Base-by-base conservation (phyloP, 202 grass and related monocot species). In the Panicum virgatum region DNA sequence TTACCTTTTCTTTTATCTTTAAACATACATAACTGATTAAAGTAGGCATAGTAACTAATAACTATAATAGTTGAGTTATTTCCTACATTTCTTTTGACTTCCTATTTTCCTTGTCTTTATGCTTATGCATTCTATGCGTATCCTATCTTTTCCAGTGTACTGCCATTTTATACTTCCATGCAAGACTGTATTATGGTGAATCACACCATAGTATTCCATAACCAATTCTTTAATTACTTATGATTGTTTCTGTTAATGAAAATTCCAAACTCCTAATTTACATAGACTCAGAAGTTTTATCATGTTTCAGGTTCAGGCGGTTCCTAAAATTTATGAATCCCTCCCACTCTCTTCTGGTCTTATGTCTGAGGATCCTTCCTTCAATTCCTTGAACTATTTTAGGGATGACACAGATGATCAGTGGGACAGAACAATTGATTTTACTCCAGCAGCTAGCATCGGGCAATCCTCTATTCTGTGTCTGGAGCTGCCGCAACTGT, bases 391-490 rank as follows among this genome's bases (percentile, higher is more conserved):
- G 57, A 97, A 94, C 76, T 94, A 85, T 65, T 97, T 90, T 43
- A 94, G 64, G 74, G 82, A 87, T 76, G 38, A 20, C 51, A 80
- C 59, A 67, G 94, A 94, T 89, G 94, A 94, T 65, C 80, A 92
- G 16, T 94, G 94, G 92, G 61, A 79, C 29, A 92, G 94, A 84
- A 89, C 92, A 23, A 86, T 69, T 53, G 94, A 94, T 73, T 97
- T 97, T 84, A 90, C 92, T 59, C 79, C 92, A 85, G 89, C 88
- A 52, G 60, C 88, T 84, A 89, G 86, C 79, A 92, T 97, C 18
- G 94, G 94, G 23, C 92, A 92, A 82, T 94, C 94, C 57, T 87
- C 79, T 85, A 75, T 90, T 65, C 42, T 94, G n/a, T 92, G 92
- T 83, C 88, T 97, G 67, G 81, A 94, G 76, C 39, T 94, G 48